phyloP scores from a whole-genome alignment of 139 green algal species.

The Pseudopediastrum boryanum region DNA sequence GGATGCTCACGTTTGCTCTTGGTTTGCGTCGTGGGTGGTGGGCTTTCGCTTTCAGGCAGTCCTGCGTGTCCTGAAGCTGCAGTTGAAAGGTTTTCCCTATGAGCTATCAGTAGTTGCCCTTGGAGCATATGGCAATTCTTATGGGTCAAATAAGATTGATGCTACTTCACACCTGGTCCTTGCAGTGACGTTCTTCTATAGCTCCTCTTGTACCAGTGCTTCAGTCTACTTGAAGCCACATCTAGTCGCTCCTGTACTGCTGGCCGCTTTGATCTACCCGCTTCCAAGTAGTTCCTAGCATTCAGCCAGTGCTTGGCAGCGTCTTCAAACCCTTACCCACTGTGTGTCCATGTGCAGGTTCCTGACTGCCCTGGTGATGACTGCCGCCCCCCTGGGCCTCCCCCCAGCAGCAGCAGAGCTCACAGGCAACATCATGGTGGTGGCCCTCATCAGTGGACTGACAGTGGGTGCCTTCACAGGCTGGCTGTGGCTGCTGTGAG shows the following conservation, averaged over 20 bases:
- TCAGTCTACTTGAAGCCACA: not conserved
- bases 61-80: no score
- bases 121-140: no score
- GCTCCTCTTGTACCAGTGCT: no score
- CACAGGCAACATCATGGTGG: slow-evolving; percentile 76
- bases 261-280: not conserved
- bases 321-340: not conserved
- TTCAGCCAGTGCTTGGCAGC: not conserved
- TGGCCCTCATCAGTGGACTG: slow-evolving; percentile 81
- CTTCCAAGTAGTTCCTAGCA: not conserved
- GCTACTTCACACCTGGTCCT: no score
- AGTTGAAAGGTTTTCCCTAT: no score
- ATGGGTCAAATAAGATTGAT: no score
- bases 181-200: no score
- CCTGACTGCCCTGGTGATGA: slow-evolving; percentile 64
- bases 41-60: no score
- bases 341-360: slow-evolving; percentile 63
- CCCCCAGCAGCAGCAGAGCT: not conserved
- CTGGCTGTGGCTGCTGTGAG: slow-evolving; percentile 61
- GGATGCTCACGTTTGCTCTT: no score
- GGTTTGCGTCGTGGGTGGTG: no score
- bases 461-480: slow-evolving; percentile 65
- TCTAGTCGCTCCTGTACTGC: not conserved
- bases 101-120: no score
- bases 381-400: slow-evolving; percentile 26